Evolutionary conservation across 371 early-diverging fungal species (phyloP).

Genomic region (Mucor circinelloides): DNA sequence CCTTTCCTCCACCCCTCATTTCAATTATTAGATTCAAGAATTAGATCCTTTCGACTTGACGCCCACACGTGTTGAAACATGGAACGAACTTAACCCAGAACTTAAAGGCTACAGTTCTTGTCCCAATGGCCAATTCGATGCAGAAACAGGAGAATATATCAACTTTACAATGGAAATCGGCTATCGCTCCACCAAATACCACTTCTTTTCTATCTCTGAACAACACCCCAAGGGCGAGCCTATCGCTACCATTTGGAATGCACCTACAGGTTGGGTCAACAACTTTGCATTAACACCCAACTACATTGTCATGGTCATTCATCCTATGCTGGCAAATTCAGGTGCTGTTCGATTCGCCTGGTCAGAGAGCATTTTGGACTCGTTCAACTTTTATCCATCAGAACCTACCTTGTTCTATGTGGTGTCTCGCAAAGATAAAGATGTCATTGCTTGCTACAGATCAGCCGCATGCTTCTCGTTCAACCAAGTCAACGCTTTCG

Average conservation of each 20-base stretch:
- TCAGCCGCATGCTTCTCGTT: conserved; percentile 66
- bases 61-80: conserved; percentile 65
- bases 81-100: conserved; percentile 68
- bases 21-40: conserved; percentile 60
- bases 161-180: conserved; percentile 76
- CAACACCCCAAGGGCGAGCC: conserved; percentile 65
- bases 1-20: neutral
- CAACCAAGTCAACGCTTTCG: conserved; percentile 77
- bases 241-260: conserved; percentile 61
- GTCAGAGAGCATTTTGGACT: conserved; percentile 71
- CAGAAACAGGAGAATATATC: conserved; percentile 71
- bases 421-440: conserved; percentile 68
- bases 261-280: conserved; percentile 71
- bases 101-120: conserved; percentile 73
- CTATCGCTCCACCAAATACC: conserved; percentile 64
- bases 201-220: conserved; percentile 65
- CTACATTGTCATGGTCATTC: conserved; percentile 69
- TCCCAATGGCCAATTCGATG: conserved; percentile 73
- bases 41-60: conserved; percentile 76
- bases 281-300: conserved; percentile 72
- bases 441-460: conserved; percentile 67
- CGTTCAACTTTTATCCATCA: conserved; percentile 59
- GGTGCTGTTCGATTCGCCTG: conserved; percentile 72
- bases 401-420: conserved; percentile 71
- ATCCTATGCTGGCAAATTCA: conserved; percentile 58